Conservation (phyloP, 345 rosid species). For the Arabidopsis suecica region DNA sequence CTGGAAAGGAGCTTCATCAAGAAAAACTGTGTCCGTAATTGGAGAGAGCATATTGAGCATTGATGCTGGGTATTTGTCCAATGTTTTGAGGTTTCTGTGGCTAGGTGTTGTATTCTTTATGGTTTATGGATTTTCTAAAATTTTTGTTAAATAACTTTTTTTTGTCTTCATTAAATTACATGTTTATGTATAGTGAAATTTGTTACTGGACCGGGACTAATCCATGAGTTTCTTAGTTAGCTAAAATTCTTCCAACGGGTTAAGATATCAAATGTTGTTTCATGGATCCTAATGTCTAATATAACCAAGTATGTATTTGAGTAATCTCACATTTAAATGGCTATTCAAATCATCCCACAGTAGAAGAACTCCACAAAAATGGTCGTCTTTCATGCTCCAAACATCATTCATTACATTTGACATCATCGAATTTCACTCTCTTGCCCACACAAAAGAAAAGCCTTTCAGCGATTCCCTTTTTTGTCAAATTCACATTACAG, state of each 20-base stretch:
- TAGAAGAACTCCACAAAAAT: slow-evolving; percentile 2
- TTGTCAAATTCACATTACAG: slow-evolving; percentile 31
- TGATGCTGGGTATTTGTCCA: not conserved
- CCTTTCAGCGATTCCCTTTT: slow-evolving; percentile 4
- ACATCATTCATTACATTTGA: slow-evolving; percentile 9
- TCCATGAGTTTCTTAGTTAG: not conserved
- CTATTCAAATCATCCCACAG: not conserved
- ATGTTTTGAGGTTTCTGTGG: slow-evolving; percentile 24
- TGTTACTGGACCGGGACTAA: not conserved
- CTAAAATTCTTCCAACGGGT: no score
- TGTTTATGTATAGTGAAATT: not conserved
- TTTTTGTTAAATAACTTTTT: not conserved
- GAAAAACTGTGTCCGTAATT: not conserved
- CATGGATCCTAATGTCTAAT: not conserved
- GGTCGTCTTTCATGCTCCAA: slow-evolving; percentile 8
- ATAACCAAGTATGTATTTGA: slow-evolving; percentile 14
- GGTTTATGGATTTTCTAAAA: slow-evolving; percentile 27
- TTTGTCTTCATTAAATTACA: not conserved
- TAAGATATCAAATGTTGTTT: not conserved
- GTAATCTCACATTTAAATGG: slow-evolving; percentile 7
- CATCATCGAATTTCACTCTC: not conserved
- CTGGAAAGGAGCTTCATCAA: not conserved
- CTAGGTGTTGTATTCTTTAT: slow-evolving; percentile 16
- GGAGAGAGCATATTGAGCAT: not conserved
- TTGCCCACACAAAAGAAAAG: not conserved